Conservation (phyloP, 1,284 basidiomycete genomes). For the Cystobasidium slooffiae region DNA sequence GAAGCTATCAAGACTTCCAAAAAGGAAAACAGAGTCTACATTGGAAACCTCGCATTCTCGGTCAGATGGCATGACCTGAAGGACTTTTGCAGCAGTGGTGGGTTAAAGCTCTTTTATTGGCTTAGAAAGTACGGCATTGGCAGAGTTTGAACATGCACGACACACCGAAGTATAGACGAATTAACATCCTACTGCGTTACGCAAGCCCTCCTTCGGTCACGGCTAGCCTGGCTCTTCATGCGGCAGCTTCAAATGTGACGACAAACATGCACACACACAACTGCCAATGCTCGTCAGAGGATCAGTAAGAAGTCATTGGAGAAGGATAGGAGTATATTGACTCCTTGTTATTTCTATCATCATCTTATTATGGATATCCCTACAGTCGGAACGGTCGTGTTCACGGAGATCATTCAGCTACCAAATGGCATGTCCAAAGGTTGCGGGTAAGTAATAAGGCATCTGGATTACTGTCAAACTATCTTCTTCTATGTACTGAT, state of each 20-base stretch:
- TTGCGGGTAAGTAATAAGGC: slow-evolving; percentile 72
- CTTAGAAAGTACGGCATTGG: not conserved
- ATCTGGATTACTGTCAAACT: not conserved
- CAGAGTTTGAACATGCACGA: not conserved
- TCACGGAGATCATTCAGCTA: slow-evolving; percentile 96
- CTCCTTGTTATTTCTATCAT: not conserved
- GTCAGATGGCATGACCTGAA: slow-evolving; percentile 99
- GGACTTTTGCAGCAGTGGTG: slow-evolving; percentile 78
- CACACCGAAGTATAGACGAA: not conserved
- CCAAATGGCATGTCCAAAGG: slow-evolving; percentile 96
- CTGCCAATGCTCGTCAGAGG: not conserved
- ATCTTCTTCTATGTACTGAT: not conserved
- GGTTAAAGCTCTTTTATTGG: slow-evolving; percentile 59
- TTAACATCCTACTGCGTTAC: not conserved
- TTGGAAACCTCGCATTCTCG: slow-evolving; percentile 91
- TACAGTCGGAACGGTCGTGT: slow-evolving; percentile 72
- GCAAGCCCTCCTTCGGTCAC: not conserved
- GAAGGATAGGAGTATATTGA: slow-evolving; percentile 17
- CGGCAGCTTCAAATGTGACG: too few relatives aligned
- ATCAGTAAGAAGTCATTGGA: not conserved
- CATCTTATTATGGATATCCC: not conserved
- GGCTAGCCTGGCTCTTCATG: too few relatives aligned
- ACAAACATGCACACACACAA: not conserved
- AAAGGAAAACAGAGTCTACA: slow-evolving; percentile 96
- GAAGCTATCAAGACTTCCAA: slow-evolving; percentile 80